Evolutionary conservation across 2,329 filamentous ascomycete genomes (phyloP).

Genomic region (Colletotrichum cuscutae): DNA sequence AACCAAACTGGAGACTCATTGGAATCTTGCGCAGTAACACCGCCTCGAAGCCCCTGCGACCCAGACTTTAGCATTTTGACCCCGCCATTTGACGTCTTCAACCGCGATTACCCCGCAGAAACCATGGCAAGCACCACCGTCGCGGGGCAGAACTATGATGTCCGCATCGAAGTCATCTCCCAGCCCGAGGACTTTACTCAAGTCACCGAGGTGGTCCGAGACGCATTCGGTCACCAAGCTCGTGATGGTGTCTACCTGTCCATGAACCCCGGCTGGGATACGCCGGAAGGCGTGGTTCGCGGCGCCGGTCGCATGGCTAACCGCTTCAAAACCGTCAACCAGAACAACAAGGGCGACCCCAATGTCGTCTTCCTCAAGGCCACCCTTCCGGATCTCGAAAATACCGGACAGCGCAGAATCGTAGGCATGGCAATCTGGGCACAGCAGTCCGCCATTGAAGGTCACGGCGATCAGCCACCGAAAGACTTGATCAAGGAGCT

Average conservation of each 20-base stretch:
- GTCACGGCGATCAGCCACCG: slow-evolving; percentile 54
- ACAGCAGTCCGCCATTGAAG: slow-evolving; percentile 60
- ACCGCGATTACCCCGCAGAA: slow-evolving; percentile 3
- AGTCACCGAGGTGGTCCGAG: slow-evolving; percentile 40
- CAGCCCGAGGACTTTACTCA: slow-evolving; percentile 41
- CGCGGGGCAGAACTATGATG: slow-evolving; percentile 18
- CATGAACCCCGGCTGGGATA: slow-evolving; percentile 66
- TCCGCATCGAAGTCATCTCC: slow-evolving; percentile 42
- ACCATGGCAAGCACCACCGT: slow-evolving; percentile 1
- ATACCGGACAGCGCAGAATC: slow-evolving; percentile 42
- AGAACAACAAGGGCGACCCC: slow-evolving; percentile 54
- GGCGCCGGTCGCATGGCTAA: slow-evolving; percentile 50
- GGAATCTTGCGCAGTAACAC: not conserved
- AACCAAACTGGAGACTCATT: not conserved
- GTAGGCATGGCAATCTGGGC: slow-evolving; percentile 66
- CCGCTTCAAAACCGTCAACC: slow-evolving; percentile 52
- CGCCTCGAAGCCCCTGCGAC: not conserved
- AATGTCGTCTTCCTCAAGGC: slow-evolving; percentile 66
- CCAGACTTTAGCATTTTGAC: not conserved
- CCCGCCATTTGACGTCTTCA: not conserved
- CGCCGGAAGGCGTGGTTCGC: slow-evolving; percentile 51
- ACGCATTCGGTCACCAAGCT: slow-evolving; percentile 60
- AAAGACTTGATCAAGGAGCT: slow-evolving; percentile 44
- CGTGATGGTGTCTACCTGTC: slow-evolving; percentile 61
- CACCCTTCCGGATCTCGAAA: slow-evolving; percentile 51